phyloP scores from a whole-genome alignment of 306 rosid genomes.

The Mimosa pudica region DNA sequence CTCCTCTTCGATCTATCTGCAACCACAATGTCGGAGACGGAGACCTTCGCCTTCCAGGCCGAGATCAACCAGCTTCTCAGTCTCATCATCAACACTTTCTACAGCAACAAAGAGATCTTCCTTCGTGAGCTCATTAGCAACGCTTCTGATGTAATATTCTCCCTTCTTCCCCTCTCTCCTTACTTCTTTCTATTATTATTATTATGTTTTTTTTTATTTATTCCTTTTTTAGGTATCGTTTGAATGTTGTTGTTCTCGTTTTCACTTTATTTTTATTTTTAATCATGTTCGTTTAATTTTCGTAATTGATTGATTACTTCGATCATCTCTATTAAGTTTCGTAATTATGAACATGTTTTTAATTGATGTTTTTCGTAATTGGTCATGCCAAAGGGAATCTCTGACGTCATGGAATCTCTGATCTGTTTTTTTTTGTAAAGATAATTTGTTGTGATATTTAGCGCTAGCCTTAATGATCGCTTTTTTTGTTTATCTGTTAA shows the following conservation, averaged over 20 bases:
- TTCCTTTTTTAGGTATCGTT: background rate
- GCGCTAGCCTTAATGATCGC: background rate
- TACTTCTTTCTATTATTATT: too few species aligned
- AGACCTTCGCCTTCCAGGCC: constrained; percentile 94
- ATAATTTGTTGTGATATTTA: background rate
- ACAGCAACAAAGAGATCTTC: constrained; percentile 97
- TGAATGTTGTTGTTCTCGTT: background rate
- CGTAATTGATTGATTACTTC: background rate
- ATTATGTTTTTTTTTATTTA: background rate
- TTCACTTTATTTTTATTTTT: background rate
- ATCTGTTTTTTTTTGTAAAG: background rate
- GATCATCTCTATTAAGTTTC: too few species aligned
- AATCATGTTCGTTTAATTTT: background rate
- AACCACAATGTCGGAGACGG: constrained; percentile 60
- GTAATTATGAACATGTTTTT: too few species aligned
- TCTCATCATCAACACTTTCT: constrained; percentile 91
- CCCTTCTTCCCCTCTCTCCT: too few species aligned
- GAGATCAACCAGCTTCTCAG: constrained; percentile 98
- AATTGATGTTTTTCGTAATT: too few species aligned
- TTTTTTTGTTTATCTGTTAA: background rate
- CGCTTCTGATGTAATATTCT: constrained; percentile 68
- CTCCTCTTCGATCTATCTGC: background rate
- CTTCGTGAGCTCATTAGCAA: constrained; percentile 92
- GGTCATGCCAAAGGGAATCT: too few species aligned
- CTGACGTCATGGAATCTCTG: background rate